Evolutionary conservation across 2,329 filamentous ascomycete genomes (phyloP).

Genomic region (Akanthomyces dipterigenus): DNA sequence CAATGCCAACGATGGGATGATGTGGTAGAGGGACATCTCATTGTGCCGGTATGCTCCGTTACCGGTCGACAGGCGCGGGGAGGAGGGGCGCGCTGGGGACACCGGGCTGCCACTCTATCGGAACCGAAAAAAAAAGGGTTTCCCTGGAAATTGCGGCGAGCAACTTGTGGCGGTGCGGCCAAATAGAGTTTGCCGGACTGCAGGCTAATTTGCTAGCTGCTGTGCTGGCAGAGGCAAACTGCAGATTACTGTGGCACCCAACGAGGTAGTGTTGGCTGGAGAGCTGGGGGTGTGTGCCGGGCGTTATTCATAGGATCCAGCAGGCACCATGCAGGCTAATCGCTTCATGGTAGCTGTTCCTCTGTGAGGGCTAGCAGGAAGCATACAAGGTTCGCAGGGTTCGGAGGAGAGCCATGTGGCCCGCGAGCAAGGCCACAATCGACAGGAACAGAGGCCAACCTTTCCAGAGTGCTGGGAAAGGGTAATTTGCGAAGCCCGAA

Average conservation of each 20-base stretch:
- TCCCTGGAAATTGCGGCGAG: background rate
- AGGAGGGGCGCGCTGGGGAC: background rate
- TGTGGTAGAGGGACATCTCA: background rate
- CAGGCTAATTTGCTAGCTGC: background rate
- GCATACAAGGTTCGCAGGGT: background rate
- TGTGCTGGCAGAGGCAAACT: background rate
- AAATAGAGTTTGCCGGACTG: slow-evolving; percentile 4
- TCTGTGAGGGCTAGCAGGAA: background rate
- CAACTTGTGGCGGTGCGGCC: background rate
- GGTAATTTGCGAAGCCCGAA: background rate
- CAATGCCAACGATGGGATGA: too few relatives aligned
- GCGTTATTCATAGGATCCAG: background rate
- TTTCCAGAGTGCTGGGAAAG: background rate
- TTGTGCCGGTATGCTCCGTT: background rate
- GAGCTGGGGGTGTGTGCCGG: background rate
- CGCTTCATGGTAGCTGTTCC: background rate
- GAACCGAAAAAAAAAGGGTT: background rate
- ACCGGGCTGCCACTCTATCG: background rate
- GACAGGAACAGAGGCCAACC: background rate
- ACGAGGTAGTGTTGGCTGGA: background rate
- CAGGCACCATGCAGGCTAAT: background rate
- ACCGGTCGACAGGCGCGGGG: background rate
- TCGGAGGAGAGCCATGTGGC: background rate
- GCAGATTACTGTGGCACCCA: too few relatives aligned
- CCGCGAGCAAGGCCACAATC: background rate